Conservation (phyloP, 1,139 yeast species). For the Petasospora rhodanensis region DNA sequence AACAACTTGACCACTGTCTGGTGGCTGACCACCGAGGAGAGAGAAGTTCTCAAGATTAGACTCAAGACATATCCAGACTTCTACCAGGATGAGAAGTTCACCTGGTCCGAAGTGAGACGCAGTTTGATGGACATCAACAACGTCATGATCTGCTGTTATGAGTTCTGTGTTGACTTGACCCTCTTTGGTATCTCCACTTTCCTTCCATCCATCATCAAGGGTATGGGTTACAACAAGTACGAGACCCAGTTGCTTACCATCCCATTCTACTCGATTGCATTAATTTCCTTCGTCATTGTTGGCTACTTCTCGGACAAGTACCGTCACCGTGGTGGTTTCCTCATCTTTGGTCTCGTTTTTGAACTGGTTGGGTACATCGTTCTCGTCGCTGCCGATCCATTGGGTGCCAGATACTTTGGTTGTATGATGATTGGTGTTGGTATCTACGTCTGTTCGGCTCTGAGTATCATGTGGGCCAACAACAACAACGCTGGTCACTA, state of each 20-base stretch:
- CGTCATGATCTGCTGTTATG: slow-evolving; percentile 36
- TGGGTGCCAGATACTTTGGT: slow-evolving; percentile 44
- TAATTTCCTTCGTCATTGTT: slow-evolving; percentile 34
- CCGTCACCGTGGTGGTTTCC: slow-evolving; percentile 32
- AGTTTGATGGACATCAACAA: slow-evolving; percentile 40
- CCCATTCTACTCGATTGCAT: slow-evolving; percentile 44
- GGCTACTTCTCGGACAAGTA: slow-evolving; percentile 39
- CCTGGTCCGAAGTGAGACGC: slow-evolving; percentile 37
- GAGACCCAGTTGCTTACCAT: slow-evolving; percentile 46
- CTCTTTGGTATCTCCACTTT: slow-evolving; percentile 47
- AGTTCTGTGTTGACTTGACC: slow-evolving; percentile 43
- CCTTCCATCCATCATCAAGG: slow-evolving; percentile 41
- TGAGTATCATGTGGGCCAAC: slow-evolving; percentile 43
- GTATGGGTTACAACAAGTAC: slow-evolving; percentile 41
- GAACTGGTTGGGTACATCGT: slow-evolving; percentile 40
- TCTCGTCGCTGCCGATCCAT: slow-evolving; percentile 28
- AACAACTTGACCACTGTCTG: slow-evolving; percentile 25
- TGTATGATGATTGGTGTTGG: slow-evolving; percentile 40
- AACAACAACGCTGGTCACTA: slow-evolving; percentile 42
- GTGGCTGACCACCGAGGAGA: slow-evolving; percentile 46
- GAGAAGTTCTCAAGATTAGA: slow-evolving; percentile 41
- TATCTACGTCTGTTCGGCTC: slow-evolving; percentile 38
- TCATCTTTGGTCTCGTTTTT: slow-evolving; percentile 32
- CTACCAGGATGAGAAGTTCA: slow-evolving; percentile 34
- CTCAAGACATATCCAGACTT: slow-evolving; percentile 35